Evolutionary conservation across 2,329 filamentous ascomycete genomes (phyloP).

Genomic region (Metarhizium sp.): DNA sequence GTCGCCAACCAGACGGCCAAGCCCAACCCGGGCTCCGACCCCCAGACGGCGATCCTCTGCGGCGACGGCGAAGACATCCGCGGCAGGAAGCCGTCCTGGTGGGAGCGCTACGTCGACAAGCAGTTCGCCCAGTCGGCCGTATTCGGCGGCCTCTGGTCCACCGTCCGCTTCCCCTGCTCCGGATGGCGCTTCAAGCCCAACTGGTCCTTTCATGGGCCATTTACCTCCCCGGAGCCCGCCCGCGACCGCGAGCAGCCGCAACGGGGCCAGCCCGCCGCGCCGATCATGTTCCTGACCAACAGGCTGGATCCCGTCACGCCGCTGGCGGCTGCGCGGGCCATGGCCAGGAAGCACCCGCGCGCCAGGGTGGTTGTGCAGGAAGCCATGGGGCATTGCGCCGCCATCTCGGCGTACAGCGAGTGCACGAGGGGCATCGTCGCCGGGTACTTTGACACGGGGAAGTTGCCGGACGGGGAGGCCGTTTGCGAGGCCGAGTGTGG

Average conservation of each 20-base stretch:
- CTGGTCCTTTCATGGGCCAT: conserved; percentile 30
- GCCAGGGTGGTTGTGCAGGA: conserved; percentile 14
- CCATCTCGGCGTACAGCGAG: conserved; percentile 7
- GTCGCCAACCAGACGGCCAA: background rate
- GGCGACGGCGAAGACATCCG: conserved; percentile 22
- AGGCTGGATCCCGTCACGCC: conserved; percentile 38
- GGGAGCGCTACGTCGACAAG: conserved; percentile 18
- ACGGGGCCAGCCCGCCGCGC: conserved; percentile 26
- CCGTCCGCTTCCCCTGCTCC: conserved; percentile 29
- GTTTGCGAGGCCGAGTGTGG: conserved; percentile 13
- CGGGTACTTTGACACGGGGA: conserved; percentile 12
- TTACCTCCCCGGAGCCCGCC: conserved; percentile 17
- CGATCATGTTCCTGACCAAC: conserved; percentile 34
- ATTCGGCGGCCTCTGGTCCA: conserved; percentile 23
- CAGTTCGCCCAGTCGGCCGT: conserved; percentile 19
- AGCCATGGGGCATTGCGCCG: conserved; percentile 12
- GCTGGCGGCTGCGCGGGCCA: conserved; percentile 11
- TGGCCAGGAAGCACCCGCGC: conserved; percentile 12
- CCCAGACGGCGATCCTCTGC: conserved; percentile 21
- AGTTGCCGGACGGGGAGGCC: conserved; percentile 10
- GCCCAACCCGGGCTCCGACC: conserved; percentile 11
- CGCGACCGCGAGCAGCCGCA: conserved; percentile 1
- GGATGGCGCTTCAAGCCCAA: conserved; percentile 27
- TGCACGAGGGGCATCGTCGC: conserved; percentile 10
- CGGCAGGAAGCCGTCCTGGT: conserved; percentile 13